Evolutionary conservation across 2,329 filamentous ascomycete species (phyloP).

Genomic region (Cladosporium colombiae): DNA sequence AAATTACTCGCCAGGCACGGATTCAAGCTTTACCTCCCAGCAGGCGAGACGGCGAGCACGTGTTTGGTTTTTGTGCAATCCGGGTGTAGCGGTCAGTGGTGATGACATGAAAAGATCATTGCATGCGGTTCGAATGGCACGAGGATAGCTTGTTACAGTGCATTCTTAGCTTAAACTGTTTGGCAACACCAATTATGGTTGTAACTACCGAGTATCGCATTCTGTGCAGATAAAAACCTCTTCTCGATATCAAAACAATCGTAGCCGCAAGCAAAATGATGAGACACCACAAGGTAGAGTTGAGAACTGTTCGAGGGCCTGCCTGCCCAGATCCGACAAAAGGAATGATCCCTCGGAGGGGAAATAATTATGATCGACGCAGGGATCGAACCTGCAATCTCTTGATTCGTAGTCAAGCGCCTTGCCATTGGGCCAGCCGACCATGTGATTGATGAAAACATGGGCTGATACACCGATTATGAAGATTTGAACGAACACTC

Average conservation of each 20-base stretch:
- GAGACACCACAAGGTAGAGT: no score
- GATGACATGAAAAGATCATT: neutral
- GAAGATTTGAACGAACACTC: neutral
- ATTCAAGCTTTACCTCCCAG: neutral
- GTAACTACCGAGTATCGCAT: neutral
- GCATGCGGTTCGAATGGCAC: neutral
- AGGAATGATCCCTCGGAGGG: neutral
- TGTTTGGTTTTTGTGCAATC: neutral
- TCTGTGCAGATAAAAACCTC: neutral
- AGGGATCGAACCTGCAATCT: slow-evolving; percentile 24
- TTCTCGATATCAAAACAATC: neutral
- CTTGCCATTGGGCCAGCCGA: slow-evolving; percentile 57
- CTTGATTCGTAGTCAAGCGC: slow-evolving; percentile 54
- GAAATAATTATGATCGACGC: slow-evolving; percentile 7
- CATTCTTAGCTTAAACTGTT: neutral
- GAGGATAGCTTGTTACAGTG: neutral
- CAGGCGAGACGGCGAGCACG: neutral
- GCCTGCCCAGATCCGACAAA: neutral
- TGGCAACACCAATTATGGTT: neutral
- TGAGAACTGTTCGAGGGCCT: neutral
- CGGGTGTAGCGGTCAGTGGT: neutral
- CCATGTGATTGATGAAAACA: neutral
- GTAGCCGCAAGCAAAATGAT: neutral
- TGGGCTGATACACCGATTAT: neutral
- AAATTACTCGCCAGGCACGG: neutral